phyloP scores from a whole-genome alignment of 331 rosid species.

The Quercus tomentella region DNA sequence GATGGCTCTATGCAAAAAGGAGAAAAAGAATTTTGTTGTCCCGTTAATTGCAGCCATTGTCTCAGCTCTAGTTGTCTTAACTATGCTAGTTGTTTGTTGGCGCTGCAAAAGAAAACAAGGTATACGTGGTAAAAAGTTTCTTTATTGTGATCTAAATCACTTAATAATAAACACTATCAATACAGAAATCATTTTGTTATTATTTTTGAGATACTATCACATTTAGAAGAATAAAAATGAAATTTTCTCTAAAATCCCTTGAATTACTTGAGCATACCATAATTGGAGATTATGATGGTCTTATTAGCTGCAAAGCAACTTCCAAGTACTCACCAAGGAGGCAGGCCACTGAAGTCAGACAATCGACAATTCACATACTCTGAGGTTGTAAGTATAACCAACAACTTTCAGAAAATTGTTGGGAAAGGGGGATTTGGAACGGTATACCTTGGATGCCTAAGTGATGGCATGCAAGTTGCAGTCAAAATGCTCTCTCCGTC shows the following conservation, averaged over 20 bases:
- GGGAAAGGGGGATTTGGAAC: constrained; percentile 50
- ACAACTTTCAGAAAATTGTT: constrained; percentile 32
- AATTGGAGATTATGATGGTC: background rate
- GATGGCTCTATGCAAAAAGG: constrained; percentile 24
- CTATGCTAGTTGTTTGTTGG: constrained; percentile 15
- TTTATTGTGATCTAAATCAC: background rate
- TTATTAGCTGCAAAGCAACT: constrained; percentile 1
- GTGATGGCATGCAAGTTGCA: constrained; percentile 28
- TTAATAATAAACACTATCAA: background rate
- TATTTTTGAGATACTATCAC: background rate
- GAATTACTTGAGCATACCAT: background rate
- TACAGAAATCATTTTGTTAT: background rate
- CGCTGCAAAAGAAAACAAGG: constrained; percentile 10
- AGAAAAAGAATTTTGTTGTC: constrained; percentile 6
- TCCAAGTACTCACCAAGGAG: background rate
- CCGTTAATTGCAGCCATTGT: constrained; percentile 23
- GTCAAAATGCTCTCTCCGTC: constrained; percentile 27
- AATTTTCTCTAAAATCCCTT: background rate
- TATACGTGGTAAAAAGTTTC: background rate
- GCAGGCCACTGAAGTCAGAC: constrained; percentile 14
- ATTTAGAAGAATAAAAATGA: background rate
- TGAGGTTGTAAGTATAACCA: constrained; percentile 32
- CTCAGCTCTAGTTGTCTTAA: constrained; percentile 8
- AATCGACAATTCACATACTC: constrained; percentile 15
- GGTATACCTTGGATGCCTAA: constrained; percentile 22